These are phyloP conservation scores for Pythium rishiriense DNA, from an alignment of 352 stramenopile genomes.

Conservation along the genomic window DNA sequence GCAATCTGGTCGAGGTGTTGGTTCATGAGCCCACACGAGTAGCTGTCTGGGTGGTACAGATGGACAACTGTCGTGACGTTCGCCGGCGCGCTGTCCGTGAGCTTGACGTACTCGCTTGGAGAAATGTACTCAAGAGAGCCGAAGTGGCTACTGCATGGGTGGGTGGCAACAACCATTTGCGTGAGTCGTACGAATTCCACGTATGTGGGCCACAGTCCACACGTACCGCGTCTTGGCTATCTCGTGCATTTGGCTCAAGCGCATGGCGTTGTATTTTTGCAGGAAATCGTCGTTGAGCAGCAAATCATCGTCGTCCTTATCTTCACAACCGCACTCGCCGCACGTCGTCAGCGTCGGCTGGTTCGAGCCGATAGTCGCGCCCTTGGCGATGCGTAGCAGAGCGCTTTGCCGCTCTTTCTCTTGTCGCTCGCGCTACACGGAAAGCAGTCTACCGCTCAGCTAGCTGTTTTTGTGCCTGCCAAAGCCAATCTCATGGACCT, in stretches of 20 bases:
- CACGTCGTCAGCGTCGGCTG: constrained; percentile 2
- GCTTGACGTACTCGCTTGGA: constrained; percentile 54
- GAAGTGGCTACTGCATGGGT: constrained; percentile 42
- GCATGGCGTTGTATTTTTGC: constrained; percentile 57
- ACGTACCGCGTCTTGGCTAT: constrained; percentile 30
- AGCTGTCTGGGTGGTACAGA: constrained; percentile 70
- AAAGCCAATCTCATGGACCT: background rate
- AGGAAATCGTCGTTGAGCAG: constrained; percentile 61
- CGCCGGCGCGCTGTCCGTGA: constrained; percentile 32
- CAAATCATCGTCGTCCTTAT: constrained; percentile 47
- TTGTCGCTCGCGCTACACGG: constrained; percentile 39
- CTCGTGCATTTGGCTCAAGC: constrained; percentile 66
- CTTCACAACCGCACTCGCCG: constrained; percentile 28
- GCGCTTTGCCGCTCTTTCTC: constrained; percentile 52
- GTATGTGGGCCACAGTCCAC: too few relatives aligned
- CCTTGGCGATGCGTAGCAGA: constrained; percentile 69
- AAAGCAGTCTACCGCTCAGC: background rate
- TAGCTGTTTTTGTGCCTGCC: background rate
- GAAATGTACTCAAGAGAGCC: constrained; percentile 61
- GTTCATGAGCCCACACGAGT: constrained; percentile 74
- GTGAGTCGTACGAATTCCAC: too few relatives aligned
- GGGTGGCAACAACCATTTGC: too few relatives aligned
- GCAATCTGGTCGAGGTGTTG: constrained; percentile 59
- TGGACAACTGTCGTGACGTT: constrained; percentile 49
- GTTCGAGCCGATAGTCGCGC: constrained; percentile 24